Base-by-base conservation (phyloP, 2,329 filamentous ascomycete genomes). In the Talaromyces sp. region DNA sequence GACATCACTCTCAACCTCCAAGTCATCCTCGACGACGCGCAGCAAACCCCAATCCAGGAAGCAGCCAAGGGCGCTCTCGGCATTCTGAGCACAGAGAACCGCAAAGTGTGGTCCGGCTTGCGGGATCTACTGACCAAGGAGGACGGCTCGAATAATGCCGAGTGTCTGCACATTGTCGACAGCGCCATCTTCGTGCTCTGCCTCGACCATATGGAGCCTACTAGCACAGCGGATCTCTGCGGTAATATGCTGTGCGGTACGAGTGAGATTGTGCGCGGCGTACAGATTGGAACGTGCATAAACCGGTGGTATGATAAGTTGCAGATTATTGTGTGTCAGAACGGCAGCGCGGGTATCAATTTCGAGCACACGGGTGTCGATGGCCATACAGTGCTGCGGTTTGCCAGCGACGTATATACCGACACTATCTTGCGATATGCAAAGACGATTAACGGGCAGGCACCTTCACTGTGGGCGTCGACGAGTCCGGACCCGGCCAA, bases 281-380 rank as follows among this genome's bases (percentile, higher is more conserved):
- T 99, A 1, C 94, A 99, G 76, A 92, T 97, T 51, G 94, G 94
- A 31, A 97, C 94, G 1, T 99, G 94, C 77, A 97, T 93, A 14
- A 99, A 99, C 75, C 84, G 94, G 63, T 99, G 94, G 94, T 99
- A 99, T 71, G 94, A 99, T 78, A 99, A 99, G 79, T 82, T 99
- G 54, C 94, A 99, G 72, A 97, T 99, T 64, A 97, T 99, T 58
- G 94, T 99, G 56, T 97, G 94, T 82, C 96, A 96, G 79, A 99
- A 97, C 75, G 94, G 94, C 60, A 96, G 91, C 70, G 94, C 94
- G 0, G 94, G 94, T 6, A 97, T 99, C 85, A 99, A 99, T 77
- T 97, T 99, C 69, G 94, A 99, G 74, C 94, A 99, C 71, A 99
- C 94, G 0, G 94, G 94, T 65, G 93, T 99, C 5, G 94, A 99